These are phyloP conservation scores for Patellaria atrata DNA, from an alignment of 495 filamentous ascomycete genomes.

Conservation along the genomic window DNA sequence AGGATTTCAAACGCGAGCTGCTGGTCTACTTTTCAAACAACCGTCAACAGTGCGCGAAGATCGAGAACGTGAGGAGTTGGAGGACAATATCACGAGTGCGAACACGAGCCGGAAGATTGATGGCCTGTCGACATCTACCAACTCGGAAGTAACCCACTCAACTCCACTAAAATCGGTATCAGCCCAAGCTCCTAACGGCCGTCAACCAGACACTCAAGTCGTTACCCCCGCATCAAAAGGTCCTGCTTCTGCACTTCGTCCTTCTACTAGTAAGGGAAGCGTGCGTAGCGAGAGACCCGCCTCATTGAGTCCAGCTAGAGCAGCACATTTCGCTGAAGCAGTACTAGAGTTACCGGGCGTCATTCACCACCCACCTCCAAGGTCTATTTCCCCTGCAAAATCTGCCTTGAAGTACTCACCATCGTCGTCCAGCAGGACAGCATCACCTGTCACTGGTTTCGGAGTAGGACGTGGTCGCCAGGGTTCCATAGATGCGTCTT, in stretches of 20 bases:
- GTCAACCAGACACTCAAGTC: too few species aligned
- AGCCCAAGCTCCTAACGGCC: too few species aligned
- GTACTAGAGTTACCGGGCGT: conserved; percentile 35
- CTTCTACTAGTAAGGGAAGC: too few species aligned
- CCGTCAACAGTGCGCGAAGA: conserved; percentile 11
- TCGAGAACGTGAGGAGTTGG: conserved; percentile 1
- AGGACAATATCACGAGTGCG: too few species aligned
- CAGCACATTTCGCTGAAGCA: conserved; percentile 57
- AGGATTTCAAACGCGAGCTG: conserved; percentile 2
- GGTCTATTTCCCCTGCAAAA: conserved; percentile 73
- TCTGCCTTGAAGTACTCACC: conserved; percentile 67
- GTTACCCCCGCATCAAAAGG: too few species aligned
- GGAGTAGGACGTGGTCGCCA: conserved; percentile 19
- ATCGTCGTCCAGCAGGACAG: conserved; percentile 16
- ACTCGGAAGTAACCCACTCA: too few species aligned
- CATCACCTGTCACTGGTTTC: conserved; percentile 19
- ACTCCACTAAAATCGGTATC: too few species aligned
- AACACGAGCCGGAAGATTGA: conserved; percentile 4
- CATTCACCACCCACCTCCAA: conserved; percentile 59
- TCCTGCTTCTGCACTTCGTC: too few species aligned
- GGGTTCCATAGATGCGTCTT: conserved; percentile 44
- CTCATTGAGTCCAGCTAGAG: conserved; percentile 49
- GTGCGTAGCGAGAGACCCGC: conserved; percentile 23
- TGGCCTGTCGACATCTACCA: too few species aligned
- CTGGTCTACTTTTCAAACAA: conserved; percentile 6